Conservation (phyloP, 805 yeast genomes). For the Candida insectorum region DNA sequence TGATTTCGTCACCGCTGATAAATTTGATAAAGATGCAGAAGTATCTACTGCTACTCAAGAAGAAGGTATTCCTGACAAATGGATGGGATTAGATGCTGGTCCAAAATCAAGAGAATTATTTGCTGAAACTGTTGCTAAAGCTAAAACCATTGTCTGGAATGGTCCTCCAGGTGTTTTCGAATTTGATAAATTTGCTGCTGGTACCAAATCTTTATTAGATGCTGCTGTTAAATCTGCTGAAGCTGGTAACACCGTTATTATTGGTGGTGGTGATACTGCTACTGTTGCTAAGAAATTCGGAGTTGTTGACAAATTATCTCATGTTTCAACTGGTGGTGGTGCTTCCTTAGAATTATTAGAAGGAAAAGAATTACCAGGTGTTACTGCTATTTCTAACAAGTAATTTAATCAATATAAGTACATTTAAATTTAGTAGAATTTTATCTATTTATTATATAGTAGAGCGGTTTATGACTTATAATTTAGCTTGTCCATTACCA, state of each 20-base stretch:
- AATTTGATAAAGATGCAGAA: conserved; percentile 87
- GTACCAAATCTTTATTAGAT: conserved; percentile 87
- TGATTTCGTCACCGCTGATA: conserved; percentile 94
- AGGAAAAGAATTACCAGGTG: conserved; percentile 99
- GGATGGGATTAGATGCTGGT: conserved; percentile 97
- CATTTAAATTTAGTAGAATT: not conserved
- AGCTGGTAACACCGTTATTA: conserved; percentile 90
- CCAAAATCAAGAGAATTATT: conserved; percentile 81
- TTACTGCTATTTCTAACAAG: conserved; percentile 82
- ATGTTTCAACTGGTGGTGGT: conserved; percentile 99
- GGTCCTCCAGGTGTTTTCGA: conserved; percentile 99
- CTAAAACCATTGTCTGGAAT: conserved; percentile 99
- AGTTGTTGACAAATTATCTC: conserved; percentile 93
- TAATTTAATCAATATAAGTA: conserved; percentile 1
- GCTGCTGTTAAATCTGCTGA: conserved; percentile 84
- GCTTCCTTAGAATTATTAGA: conserved; percentile 98
- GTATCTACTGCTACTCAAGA: conserved; percentile 80
- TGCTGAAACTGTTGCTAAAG: conserved; percentile 78
- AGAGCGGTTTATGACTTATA: conserved; percentile 14
- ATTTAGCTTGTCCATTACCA: conserved; percentile 36
- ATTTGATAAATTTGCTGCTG: conserved; percentile 85
- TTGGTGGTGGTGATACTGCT: conserved; percentile 99
- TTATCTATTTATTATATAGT: not conserved
- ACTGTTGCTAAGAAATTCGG: conserved; percentile 98
- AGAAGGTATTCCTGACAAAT: conserved; percentile 90